Conservation (phyloP, 345 rosid genomes). For the thale cress (Arabidopsis thaliana) region TAIR10.1 NC_003076.8:8305001-8305500, state of each 20-base stretch:
- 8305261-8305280: conserved; percentile 64
- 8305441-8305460: conserved; percentile 65
- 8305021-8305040: conserved; percentile 88
- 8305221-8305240: conserved; percentile 82
- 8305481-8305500: conserved; percentile 80
- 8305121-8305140: conserved; percentile 71
- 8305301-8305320: conserved; percentile 65
- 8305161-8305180: conserved; percentile 59
- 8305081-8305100: conserved; percentile 77
- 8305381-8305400: conserved; percentile 70
- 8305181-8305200: conserved; percentile 65
- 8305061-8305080: conserved; percentile 78
- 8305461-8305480: conserved; percentile 78
- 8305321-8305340: conserved; percentile 41
- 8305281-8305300: conserved; percentile 76
- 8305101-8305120: conserved; percentile 70
- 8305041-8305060: conserved; percentile 87
- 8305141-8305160: conserved; percentile 76
- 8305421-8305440: conserved; percentile 69
- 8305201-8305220: conserved; percentile 77
- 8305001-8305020: conserved; percentile 78
- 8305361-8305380: conserved; percentile 89
- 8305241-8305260: conserved; percentile 74
- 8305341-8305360: conserved; percentile 75
- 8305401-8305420: conserved; percentile 83